These are phyloP conservation scores for Trametes maxima DNA, from an alignment of 768 basidiomycete species.

Conservation along the genomic window DNA sequence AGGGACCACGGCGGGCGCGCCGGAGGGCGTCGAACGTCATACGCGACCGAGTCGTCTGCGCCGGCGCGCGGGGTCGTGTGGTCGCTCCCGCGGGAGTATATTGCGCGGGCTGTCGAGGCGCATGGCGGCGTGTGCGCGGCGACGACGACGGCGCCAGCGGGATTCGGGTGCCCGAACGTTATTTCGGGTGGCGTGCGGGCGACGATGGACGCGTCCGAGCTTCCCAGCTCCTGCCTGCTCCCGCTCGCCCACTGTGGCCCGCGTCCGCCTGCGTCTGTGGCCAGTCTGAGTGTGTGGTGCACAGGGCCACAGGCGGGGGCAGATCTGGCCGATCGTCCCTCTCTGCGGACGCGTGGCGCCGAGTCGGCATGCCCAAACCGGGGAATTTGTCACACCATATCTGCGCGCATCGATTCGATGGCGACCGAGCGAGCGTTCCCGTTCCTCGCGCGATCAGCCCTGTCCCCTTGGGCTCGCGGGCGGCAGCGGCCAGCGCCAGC, in stretches of 20 bases:
- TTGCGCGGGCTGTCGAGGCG: background rate
- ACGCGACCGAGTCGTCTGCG: no score
- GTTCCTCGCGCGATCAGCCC: background rate
- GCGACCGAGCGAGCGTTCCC: background rate
- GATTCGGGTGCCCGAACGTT: conserved; percentile 13
- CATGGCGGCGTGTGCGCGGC: background rate
- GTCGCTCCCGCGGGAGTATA: background rate
- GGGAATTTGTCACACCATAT: conserved; percentile 18
- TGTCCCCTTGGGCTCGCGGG: background rate
- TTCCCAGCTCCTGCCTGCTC: background rate
- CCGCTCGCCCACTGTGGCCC: background rate
- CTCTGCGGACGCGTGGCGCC: background rate
- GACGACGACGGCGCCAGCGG: background rate
- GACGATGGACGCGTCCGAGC: background rate
- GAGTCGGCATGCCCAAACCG: conserved; percentile 9
- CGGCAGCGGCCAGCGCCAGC: background rate
- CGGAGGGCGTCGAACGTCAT: background rate
- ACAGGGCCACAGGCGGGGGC: background rate
- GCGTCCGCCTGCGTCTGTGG: background rate
- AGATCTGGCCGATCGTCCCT: conserved; percentile 5
- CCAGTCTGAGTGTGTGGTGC: no score
- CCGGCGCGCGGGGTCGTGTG: background rate
- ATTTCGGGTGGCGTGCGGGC: conserved; percentile 9
- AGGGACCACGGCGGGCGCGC: background rate
- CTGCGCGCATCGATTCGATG: background rate